These are phyloP conservation scores for Psilocybe tampanensis DNA, from an alignment of 768 basidiomycete genomes.

Conservation along the genomic window DNA sequence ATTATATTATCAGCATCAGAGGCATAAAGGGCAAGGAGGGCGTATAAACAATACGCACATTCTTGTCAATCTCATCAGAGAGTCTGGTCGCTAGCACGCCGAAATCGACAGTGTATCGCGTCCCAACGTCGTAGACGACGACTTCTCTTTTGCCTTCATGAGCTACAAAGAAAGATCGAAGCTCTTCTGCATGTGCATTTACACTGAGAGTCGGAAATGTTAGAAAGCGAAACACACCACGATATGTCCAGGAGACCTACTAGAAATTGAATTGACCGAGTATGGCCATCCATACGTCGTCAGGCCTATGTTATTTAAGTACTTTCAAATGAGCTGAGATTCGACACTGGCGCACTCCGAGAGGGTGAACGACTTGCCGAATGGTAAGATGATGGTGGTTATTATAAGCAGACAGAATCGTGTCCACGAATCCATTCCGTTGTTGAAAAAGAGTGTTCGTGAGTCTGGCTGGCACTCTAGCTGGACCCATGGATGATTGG, in stretches of 20 bases:
- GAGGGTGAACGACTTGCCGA: too few relatives aligned
- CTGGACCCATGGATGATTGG: too few relatives aligned
- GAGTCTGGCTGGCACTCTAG: too few relatives aligned
- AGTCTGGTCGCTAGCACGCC: slow-evolving; percentile 29
- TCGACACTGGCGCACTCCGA: slow-evolving; percentile 1
- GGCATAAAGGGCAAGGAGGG: too few relatives aligned
- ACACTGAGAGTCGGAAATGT: slow-evolving; percentile 14
- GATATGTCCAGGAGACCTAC: slow-evolving; percentile 5
- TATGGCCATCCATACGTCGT: slow-evolving; percentile 42
- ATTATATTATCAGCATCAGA: not conserved
- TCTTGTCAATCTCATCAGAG: slow-evolving; percentile 24
- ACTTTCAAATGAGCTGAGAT: too few relatives aligned
- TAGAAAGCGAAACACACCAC: too few relatives aligned
- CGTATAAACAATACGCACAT: too few relatives aligned
- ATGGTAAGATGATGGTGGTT: slow-evolving; percentile 16
- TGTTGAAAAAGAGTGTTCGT: too few relatives aligned
- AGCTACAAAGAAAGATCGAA: slow-evolving; percentile 30
- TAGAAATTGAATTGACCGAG: slow-evolving; percentile 37
- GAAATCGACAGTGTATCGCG: slow-evolving; percentile 30
- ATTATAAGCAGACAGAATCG: slow-evolving; percentile 15
- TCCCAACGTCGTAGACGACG: slow-evolving; percentile 19
- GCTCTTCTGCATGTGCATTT: slow-evolving; percentile 35
- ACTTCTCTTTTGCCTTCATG: slow-evolving; percentile 34
- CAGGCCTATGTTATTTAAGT: slow-evolving; percentile 9
- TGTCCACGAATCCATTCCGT: slow-evolving; percentile 17